Base-by-base conservation (phyloP, 306 rosid genomes). In the Dalbergia oliveri region DNA sequence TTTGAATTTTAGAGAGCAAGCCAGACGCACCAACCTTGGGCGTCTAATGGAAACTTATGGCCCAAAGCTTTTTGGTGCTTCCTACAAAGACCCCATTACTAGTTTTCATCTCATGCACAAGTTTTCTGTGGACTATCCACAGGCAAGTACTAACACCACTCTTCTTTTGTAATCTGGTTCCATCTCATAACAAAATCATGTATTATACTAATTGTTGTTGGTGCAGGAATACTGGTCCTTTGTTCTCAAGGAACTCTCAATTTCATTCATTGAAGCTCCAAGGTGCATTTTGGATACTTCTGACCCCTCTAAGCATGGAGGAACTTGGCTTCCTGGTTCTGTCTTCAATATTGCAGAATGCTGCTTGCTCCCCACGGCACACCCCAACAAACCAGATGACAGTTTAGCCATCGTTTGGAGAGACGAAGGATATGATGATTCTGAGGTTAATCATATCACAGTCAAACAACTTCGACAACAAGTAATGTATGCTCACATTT, bases 331-430 rank as follows among this genome's bases (percentile, higher is more conserved):
- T 73, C 97, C 93, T 0, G 90, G 82, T 72, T 85, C 97, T 61
- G 81, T 89, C 44, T 68, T 95, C 77, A 93, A 93, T 75, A 93
- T 95, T 84, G 97, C 99, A 0, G 89, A 93, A 21, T 91, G 98
- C 77, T 95, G 97, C 81, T 72, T 95, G 88, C 84, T 81, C 31
- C 90, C 97, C 39, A 63, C 53, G 9, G 26, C 78, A 13, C 80
- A 85, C 57, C 94, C 90, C 33, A 81, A 86, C 72, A 93, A 87
- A 82, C 80, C 71, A 13, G 99, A 95, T 62, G 62, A 71, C 33
- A 66, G 88, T 84, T 4, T 83, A 43, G 98, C 99, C 73, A 77
- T 95, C 5, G 89, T 93, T 5, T 95, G 97, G 97, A 90, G 93
- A 74, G 93, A 84, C 73, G 98, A 93, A 79, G 96, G 93, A 10